Evolutionary conservation across 2,329 filamentous ascomycete species (phyloP).

Genomic region (Fusarium praegraminearum): DNA sequence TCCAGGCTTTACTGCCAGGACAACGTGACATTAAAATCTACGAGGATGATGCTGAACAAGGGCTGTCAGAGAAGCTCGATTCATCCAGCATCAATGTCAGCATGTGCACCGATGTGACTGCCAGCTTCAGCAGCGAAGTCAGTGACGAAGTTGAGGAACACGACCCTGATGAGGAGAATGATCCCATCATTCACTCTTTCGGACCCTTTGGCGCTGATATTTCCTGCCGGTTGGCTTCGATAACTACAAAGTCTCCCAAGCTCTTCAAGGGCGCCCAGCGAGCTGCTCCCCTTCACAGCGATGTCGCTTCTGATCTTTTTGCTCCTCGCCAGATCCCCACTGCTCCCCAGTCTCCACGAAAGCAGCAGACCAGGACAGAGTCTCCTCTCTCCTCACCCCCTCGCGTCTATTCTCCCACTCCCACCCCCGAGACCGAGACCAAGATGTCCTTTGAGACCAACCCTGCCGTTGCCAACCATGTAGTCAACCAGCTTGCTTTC

Average conservation of each 20-base stretch:
- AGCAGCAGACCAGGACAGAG: slow-evolving; percentile 39
- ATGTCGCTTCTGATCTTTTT: slow-evolving; percentile 44
- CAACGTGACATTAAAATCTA: slow-evolving; percentile 73
- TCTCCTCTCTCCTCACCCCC: slow-evolving; percentile 48
- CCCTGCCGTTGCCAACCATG: slow-evolving; percentile 77
- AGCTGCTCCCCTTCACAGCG: slow-evolving; percentile 24
- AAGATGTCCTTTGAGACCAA: slow-evolving; percentile 53
- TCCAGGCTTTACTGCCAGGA: slow-evolving; percentile 60
- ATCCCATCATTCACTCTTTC: slow-evolving; percentile 91
- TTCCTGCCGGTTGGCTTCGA: slow-evolving; percentile 82
- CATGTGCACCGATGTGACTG: slow-evolving; percentile 64
- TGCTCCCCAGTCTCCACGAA: slow-evolving; percentile 42
- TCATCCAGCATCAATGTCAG: slow-evolving; percentile 54
- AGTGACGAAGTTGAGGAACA: slow-evolving; percentile 68
- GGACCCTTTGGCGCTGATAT: slow-evolving; percentile 90
- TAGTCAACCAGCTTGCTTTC: slow-evolving; percentile 94
- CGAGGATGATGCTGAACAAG: slow-evolving; percentile 77
- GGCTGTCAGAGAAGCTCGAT: slow-evolving; percentile 54
- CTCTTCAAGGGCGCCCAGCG: slow-evolving; percentile 47
- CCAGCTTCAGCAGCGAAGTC: slow-evolving; percentile 69
- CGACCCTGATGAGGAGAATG: slow-evolving; percentile 92
- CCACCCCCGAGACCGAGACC: slow-evolving; percentile 37
- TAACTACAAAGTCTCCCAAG: slow-evolving; percentile 76
- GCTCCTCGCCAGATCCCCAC: slow-evolving; percentile 43
- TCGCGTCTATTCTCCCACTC: slow-evolving; percentile 38